phyloP scores from a whole-genome alignment of 78 protist genomes.

The Dictyostelium firmibasis region DNA sequence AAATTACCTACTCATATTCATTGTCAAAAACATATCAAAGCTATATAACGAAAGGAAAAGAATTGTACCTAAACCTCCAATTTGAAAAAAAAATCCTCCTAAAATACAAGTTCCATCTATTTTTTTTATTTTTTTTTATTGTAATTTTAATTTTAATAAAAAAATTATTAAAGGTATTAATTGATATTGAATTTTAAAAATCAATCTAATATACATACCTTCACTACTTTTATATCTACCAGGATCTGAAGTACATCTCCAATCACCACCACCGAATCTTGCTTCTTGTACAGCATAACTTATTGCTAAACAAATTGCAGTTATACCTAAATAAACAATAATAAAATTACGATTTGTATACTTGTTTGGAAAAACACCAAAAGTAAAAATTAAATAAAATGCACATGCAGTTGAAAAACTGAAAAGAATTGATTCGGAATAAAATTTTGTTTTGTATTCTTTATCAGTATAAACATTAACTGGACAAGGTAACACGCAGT shows the following conservation, averaged over 20 bases:
- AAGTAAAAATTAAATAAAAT: neutral
- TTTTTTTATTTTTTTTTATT: neutral
- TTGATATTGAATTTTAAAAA: too few species aligned
- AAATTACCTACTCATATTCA: constrained; percentile 4
- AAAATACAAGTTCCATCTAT: neutral
- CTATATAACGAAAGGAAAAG: neutral
- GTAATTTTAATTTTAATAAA: too few species aligned
- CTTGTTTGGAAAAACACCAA: constrained; percentile 22
- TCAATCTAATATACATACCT: neutral
- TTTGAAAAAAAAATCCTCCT: neutral
- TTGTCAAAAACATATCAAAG: neutral
- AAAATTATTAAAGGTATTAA: too few species aligned
- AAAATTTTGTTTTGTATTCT: neutral
- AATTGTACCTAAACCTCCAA: constrained; percentile 14
- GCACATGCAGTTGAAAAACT: neutral
- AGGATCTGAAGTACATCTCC: constrained; percentile 16
- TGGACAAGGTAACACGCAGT: constrained; percentile 2
- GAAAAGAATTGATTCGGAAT: neutral
- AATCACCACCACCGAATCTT: neutral
- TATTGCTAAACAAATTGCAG: neutral
- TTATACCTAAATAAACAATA: neutral
- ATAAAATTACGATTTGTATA: neutral
- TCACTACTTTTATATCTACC: constrained; percentile 11
- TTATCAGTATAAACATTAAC: neutral
- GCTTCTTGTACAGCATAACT: neutral